Percentiles rank a stretch among this genome's conserved stretches.
These are phyloP conservation scores for Hemisphaericaspora lyxosophila DNA, from an alignment of 1,139 yeast species.

Conservation along the genomic window DNA sequence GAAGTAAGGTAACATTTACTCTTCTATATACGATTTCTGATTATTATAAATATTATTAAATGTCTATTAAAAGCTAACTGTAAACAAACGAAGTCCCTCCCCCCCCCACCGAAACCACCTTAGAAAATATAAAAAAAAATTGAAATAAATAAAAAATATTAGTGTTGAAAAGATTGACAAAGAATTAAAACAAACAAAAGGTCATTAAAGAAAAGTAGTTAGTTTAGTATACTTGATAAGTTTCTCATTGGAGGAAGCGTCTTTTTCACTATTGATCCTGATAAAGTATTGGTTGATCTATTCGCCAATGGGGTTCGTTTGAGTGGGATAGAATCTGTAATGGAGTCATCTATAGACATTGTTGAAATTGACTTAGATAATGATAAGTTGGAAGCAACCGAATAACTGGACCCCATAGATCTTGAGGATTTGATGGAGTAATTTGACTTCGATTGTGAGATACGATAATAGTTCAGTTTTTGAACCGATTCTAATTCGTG, in stretches of 20 bases:
- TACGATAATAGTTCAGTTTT: conserved; percentile 40
- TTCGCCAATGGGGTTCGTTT: conserved; percentile 23
- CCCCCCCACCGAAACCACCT: neutral
- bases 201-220: neutral
- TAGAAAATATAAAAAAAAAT: neutral
- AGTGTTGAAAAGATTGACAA: neutral
- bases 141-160: neutral
- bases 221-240: neutral
- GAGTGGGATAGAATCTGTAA: neutral
- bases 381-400: conserved; percentile 14
- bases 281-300: conserved; percentile 18
- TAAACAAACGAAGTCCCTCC: neutral
- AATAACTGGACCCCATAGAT: conserved; percentile 6
- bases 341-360: conserved; percentile 11
- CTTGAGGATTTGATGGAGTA: conserved; percentile 12
- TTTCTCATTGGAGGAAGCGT: conserved; percentile 2
- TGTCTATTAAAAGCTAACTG: neutral
- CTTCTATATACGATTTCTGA: too few relatives aligned
- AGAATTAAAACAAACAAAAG: neutral
- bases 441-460: conserved; percentile 21
- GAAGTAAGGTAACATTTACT: too few relatives aligned
- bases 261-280: conserved; percentile 5
- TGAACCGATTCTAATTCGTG: conserved; percentile 33
- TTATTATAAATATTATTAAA: neutral
- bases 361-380: conserved; percentile 14